Evolutionary conservation across 2,329 filamentous ascomycete species (phyloP).

Genomic region (Stagonosporopsis cucurbitacearum): DNA sequence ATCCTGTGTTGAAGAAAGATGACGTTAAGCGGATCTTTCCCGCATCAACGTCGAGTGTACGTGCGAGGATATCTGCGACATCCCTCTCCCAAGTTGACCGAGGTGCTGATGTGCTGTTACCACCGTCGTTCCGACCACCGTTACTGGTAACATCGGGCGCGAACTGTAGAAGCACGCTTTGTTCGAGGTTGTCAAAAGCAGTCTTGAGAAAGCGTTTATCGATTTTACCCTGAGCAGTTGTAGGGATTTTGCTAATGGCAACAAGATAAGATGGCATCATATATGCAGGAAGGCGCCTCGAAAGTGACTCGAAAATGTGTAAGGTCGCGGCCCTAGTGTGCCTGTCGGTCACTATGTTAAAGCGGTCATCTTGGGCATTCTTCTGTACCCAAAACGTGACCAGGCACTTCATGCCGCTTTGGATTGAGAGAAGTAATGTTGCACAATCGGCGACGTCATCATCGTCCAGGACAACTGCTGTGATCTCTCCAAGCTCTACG

Average conservation of each 20-base stretch:
- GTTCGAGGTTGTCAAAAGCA: conserved; percentile 56
- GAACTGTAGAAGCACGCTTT: conserved; percentile 54
- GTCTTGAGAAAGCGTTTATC: conserved; percentile 64
- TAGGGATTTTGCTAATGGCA: conserved; percentile 71
- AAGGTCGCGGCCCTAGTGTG: conserved; percentile 31
- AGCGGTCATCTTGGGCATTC: conserved; percentile 28
- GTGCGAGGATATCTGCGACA: conserved; percentile 63
- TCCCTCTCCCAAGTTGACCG: conserved; percentile 55
- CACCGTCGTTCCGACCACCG: conserved; percentile 31
- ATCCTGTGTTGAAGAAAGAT: conserved; percentile 77
- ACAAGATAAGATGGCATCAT: conserved; percentile 81
- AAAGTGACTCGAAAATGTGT: conserved; percentile 62
- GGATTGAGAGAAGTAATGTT: conserved; percentile 63
- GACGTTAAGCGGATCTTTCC: conserved; percentile 66
- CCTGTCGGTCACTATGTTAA: conserved; percentile 51
- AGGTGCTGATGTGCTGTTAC: background rate
- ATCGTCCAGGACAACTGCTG: conserved; percentile 63
- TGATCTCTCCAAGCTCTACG: conserved; percentile 80
- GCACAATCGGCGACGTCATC: conserved; percentile 65
- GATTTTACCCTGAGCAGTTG: conserved; percentile 77
- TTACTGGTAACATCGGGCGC: conserved; percentile 42
- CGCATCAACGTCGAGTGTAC: conserved; percentile 55
- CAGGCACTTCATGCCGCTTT: conserved; percentile 59
- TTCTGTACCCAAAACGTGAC: conserved; percentile 72
- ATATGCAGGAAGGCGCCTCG: conserved; percentile 69